Percentiles rank a stretch among this genome's conserved stretches.
phyloP scores from a whole-genome alignment of 2,329 filamentous ascomycete genomes.

The Talaromyces atroroseus region DNA sequence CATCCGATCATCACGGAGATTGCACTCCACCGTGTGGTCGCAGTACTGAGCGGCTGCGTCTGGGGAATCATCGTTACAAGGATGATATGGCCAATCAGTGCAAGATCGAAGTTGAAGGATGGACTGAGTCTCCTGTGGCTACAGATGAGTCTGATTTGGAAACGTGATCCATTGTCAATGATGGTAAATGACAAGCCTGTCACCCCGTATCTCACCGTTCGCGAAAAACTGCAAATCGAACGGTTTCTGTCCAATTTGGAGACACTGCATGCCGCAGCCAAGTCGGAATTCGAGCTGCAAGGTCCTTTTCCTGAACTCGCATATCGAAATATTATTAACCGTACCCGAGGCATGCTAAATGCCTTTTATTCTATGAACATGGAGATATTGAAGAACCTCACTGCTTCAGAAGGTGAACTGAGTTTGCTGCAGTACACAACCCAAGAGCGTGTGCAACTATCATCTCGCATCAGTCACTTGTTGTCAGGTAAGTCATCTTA shows the following conservation, averaged over 20 bases:
- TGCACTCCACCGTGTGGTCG: constrained; percentile 76
- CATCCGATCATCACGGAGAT: constrained; percentile 84
- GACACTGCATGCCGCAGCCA: constrained; percentile 63
- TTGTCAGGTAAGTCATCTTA: constrained; percentile 48
- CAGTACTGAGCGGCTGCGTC: constrained; percentile 78
- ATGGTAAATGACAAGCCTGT: constrained; percentile 57
- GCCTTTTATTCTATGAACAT: constrained; percentile 96
- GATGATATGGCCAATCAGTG: constrained; percentile 89
- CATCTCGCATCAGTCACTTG: constrained; percentile 85
- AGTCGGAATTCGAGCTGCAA: constrained; percentile 81
- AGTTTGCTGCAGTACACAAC: constrained; percentile 74
- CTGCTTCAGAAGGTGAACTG: constrained; percentile 72
- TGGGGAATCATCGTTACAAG: constrained; percentile 91
- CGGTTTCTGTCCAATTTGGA: constrained; percentile 71
- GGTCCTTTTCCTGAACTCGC: constrained; percentile 76
- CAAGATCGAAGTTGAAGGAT: constrained; percentile 79
- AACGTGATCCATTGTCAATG: constrained; percentile 76
- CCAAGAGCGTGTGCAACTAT: constrained; percentile 72
- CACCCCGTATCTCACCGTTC: constrained; percentile 73
- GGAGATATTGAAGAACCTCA: constrained; percentile 73
- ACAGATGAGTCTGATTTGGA: constrained; percentile 94
- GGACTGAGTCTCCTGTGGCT: constrained; percentile 88
- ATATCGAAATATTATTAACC: constrained; percentile 68
- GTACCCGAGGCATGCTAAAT: constrained; percentile 80
- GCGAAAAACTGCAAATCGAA: constrained; percentile 81